Percentiles rank a stretch among this genome's conserved stretches.
Evolutionary conservation across 2,329 filamentous ascomycete species (phyloP).

Genomic region (Ceratocystis cubensis): DNA sequence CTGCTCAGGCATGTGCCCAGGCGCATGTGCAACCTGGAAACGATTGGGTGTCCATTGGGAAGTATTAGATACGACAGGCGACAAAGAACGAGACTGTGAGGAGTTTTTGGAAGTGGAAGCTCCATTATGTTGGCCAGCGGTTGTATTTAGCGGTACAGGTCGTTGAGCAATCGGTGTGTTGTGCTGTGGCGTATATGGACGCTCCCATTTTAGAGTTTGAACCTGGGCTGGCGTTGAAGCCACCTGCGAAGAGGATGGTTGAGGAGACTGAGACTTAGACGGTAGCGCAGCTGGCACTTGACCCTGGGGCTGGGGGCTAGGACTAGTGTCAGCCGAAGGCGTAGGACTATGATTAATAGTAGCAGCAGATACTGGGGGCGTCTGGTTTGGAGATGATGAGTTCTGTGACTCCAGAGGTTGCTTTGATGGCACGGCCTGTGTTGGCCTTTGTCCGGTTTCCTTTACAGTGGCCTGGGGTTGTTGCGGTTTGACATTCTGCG

Average conservation of each 20-base stretch:
- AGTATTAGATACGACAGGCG: neutral
- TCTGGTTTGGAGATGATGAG: neutral
- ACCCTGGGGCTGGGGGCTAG: neutral
- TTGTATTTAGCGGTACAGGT: neutral
- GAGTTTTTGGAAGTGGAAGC: neutral
- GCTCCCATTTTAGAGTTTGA: constrained; percentile 12
- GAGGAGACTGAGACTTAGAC: constrained; percentile 22
- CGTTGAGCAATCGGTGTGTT: constrained; percentile 12
- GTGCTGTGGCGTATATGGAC: constrained; percentile 13
- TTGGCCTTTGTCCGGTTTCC: neutral
- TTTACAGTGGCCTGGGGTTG: neutral
- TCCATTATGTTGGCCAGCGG: neutral
- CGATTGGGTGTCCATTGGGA: constrained; percentile 13
- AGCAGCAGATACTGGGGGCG: neutral
- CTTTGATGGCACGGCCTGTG: neutral
- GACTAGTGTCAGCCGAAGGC: neutral
- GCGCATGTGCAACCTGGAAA: neutral
- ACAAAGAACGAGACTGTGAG: neutral
- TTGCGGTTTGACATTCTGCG: neutral
- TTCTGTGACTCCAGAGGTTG: neutral
- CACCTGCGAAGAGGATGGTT: neutral
- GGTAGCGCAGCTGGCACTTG: neutral
- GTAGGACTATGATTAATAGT: neutral
- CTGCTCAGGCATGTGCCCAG: constrained; percentile 9
- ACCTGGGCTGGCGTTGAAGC: neutral